Base-by-base conservation (phyloP, 2,329 filamentous ascomycete species). In the Penicillium sp. region DNA sequence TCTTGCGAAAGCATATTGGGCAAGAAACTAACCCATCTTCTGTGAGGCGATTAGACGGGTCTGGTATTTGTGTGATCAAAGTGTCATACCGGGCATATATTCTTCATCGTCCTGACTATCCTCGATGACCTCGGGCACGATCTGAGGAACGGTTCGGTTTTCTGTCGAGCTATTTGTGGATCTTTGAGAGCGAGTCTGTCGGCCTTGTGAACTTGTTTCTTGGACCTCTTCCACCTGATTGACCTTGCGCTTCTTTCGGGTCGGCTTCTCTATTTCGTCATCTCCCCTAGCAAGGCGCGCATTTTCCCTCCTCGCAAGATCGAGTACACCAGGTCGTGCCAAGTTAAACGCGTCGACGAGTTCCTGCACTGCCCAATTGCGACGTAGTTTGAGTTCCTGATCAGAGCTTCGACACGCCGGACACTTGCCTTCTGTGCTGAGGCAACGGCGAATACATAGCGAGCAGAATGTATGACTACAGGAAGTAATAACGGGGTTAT, bases 401-500 rank as follows among this genome's bases (percentile, higher is more conserved):
- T 96, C 91, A 0, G 80, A 75, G 6, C 85, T 79, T 51, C 91
- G 87, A 75, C 94, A 99, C 1, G 91, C 81, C 0, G 94, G 94
- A 68, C 94, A 99, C 75, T 89, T 92, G 9, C 91, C 90, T 64
- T 97, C 92, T 33, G 85, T 83, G 2, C 88, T 88, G 0, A 99
- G 82, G 60, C 90, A 91, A 61, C 93, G 84, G 31, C 94, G 89
- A 72, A 99, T 97, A 74, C 94, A 99, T 53, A 96, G 79, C 7
- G 93, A 97, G 81, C 94, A 99, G 71, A 99, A 99, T 0, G 94
- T 97, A 73, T 99, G 94, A 53, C 86, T 89, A 78, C 94, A 99
- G 1, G 90, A 90, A 0, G 94, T 99, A 61, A 97, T 88, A 85
- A 99, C 94, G 0, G 94, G 94, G 50, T 92, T 96, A 60, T 86